Evolutionary conservation across 352 stramenopile genomes (phyloP), one percentile per base, ranked within the genome.

Genomic region (Aphanomyces astaci): DNA sequence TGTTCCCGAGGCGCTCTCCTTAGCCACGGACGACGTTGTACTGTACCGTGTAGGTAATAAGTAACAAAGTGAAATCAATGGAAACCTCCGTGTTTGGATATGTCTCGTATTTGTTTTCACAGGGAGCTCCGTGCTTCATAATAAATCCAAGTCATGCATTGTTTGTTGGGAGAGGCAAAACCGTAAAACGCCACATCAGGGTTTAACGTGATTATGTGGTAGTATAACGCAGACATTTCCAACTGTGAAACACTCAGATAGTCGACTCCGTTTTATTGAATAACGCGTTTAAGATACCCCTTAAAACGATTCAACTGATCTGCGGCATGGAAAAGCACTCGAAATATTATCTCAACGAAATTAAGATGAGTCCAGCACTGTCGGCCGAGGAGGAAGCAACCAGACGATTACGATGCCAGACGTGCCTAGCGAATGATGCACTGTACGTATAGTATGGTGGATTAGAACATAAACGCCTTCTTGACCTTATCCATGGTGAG

Each of bases 391-490:
- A n/a, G n/a, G n/a, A n/a, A n/a, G n/a, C n/a, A n/a, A n/a, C n/a
- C n/a, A n/a, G n/a, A n/a, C n/a, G n/a, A n/a, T n/a, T n/a, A n/a
- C n/a, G n/a, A n/a, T n/a, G n/a, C n/a, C n/a, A n/a, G n/a, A n/a
- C n/a, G n/a, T n/a, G n/a, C n/a, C n/a, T n/a, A n/a, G n/a, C n/a
- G n/a, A n/a, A n/a, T n/a, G n/a, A n/a, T n/a, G n/a, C n/a, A 43
- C 36, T 15, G 36, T 43, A 43, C 36, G 36, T 43, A 43, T 7
- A 43, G 15, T 43, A 15, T 7, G 36, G 7, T 43, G 36, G 36
- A 19, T 60, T 59, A 68, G 24, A 68, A 68, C 30, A 32, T 39
- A 46, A 68, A 68, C 13, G 49, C 62, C 62, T 68, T 68, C 51
- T 68, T 68, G 22, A 59, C 43, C 4, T 27, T 48, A 19, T 57